Percentiles rank a stretch among this genome's conserved stretches.
Conservation (phyloP, 1,284 basidiomycete genomes). For the Coniferiporia sulphurascens region DNA sequence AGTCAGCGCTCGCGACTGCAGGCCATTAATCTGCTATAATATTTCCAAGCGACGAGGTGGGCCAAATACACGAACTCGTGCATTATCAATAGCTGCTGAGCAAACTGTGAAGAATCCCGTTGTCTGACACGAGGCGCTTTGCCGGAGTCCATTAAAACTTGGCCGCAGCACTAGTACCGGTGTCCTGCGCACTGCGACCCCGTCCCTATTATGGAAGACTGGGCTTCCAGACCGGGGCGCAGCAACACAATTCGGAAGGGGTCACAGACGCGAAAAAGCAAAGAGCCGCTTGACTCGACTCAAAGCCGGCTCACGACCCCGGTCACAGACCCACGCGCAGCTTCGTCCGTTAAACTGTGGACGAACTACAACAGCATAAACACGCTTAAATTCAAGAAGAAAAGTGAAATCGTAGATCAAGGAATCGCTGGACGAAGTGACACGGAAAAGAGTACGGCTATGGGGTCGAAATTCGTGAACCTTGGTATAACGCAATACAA, state of each 20-base stretch:
- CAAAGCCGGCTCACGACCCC: background rate
- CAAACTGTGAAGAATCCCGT: no score
- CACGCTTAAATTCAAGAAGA: background rate
- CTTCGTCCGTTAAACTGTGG: background rate
- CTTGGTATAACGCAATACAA: constrained; percentile 3
- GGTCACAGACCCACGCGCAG: background rate
- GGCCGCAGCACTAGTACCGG: background rate
- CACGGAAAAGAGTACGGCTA: background rate
- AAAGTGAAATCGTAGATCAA: background rate
- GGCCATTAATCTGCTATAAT: no score
- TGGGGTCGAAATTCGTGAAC: constrained; percentile 3
- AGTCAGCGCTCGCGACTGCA: no score
- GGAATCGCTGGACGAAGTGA: background rate
- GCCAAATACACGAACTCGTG: no score
- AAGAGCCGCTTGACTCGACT: background rate
- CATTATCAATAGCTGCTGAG: no score
- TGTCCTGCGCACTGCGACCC: no score
- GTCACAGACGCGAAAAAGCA: background rate
- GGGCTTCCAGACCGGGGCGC: background rate
- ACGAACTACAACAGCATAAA: background rate
- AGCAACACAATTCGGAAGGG: background rate
- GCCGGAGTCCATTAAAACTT: no score
- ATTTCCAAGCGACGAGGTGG: no score
- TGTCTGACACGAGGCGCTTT: no score
- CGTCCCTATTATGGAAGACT: background rate